Base-by-base conservation (phyloP, 441 rosid species). In the Arabidopsis hybrid region DNA sequence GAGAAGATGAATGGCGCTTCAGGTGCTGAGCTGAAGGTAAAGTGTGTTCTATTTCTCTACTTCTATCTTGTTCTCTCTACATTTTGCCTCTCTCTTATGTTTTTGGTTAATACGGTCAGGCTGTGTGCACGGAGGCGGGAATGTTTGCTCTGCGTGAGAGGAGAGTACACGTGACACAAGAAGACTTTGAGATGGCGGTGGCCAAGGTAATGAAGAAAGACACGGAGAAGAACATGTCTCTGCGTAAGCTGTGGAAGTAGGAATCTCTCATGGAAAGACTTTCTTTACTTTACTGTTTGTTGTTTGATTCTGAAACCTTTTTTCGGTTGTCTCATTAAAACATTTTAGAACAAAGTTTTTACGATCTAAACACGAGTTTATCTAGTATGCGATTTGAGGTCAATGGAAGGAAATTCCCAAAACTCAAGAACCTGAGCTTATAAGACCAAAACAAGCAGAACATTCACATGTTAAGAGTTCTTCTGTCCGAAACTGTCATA, bases 141-240 rank as follows among this genome's bases (percentile, higher is more conserved):
- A 92, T 91, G 95, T 91, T 88, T 87, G 95, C 98, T 1, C 63
- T 91, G 29, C 84, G 98, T 51, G 95, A 91, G 83, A 81, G 96
- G 69, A 84, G 98, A 80, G 90, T 86, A 4, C 96, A 90, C 58
- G 97, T 92, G 31, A 89, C 92, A 6, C 95, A 90, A 58, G 96
- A 92, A 77, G 95, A 91, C 80, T 89, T 89, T 13, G 95, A 89
- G 89, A 89, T 89, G 95, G 95, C 95, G 0, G 94, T 93, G 12
- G 98, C 93, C 0, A 93, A 93, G 91, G 98, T 91, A 13, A 93
- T 93, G 98, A 93, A 93, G 91, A 93, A 93, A 83, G 98, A 93
- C 74, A 88, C 92, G 0, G 97, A 93, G 82, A 93, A 93, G 84
- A 93, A 91, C 80, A 89, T 93, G 98, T 93, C 98, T 5, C 38